Evolutionary conservation across 805 yeast species (phyloP).

Genomic region (Candida lessepsii): DNA sequence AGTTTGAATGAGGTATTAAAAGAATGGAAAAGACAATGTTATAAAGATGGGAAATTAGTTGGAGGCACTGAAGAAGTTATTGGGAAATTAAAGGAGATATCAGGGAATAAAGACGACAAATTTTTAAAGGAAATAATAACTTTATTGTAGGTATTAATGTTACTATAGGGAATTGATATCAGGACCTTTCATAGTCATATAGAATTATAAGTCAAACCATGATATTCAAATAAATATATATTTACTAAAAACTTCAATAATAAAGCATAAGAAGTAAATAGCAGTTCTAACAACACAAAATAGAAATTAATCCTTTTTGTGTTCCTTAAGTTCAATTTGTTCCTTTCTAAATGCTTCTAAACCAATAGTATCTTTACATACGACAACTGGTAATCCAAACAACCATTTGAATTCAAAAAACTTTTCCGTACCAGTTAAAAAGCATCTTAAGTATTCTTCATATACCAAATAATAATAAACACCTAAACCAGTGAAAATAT

Average conservation of each 20-base stretch:
- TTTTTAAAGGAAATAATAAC: constrained; percentile 47
- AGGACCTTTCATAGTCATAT: too few relatives aligned
- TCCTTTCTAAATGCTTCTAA: constrained; percentile 16
- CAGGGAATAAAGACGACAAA: constrained; percentile 31
- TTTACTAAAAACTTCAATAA: not conserved
- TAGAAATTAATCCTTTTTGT: not conserved
- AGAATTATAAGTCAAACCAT: not conserved
- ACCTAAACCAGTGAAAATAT: constrained; percentile 79
- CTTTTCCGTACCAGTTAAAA: constrained; percentile 56
- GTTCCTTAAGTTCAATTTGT: not conserved
- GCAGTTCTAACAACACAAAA: too few relatives aligned
- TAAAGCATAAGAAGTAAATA: not conserved
- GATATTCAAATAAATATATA: not conserved
- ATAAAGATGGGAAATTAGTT: constrained; percentile 23
- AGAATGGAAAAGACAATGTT: constrained; percentile 52
- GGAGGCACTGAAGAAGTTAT: constrained; percentile 40
- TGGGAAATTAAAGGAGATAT: constrained; percentile 30
- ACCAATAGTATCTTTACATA: constrained; percentile 27
- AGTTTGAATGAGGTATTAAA: constrained; percentile 47
- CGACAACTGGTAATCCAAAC: constrained; percentile 56
- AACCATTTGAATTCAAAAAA: constrained; percentile 59
- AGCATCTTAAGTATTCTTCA: constrained; percentile 69
- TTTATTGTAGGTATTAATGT: constrained; percentile 22
- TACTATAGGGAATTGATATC: too few relatives aligned
- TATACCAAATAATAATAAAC: constrained; percentile 83